Conservation (phyloP, 2,329 filamentous ascomycete genomes). For the Neocatenulostroma microsporum region DNA sequence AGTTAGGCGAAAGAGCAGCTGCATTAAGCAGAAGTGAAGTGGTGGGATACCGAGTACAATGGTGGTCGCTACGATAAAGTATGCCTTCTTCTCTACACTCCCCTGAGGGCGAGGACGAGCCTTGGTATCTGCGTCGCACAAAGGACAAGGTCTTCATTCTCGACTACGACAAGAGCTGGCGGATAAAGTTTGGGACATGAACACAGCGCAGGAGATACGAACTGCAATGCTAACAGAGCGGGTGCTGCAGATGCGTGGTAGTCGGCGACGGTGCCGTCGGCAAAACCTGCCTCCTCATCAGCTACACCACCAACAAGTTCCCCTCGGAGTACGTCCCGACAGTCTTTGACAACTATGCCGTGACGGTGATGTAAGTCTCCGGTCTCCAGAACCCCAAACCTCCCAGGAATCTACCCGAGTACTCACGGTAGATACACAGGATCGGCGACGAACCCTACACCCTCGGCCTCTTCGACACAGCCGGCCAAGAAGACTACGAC, state of each 20-base stretch:
- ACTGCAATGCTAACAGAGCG: conserved; percentile 6
- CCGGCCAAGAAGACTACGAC: conserved; percentile 99
- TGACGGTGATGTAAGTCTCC: conserved; percentile 72
- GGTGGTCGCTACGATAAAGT: conserved; percentile 60
- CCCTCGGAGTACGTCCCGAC: conserved; percentile 99
- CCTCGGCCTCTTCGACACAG: conserved; percentile 93
- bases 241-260: conserved; percentile 73
- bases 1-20: too few species aligned
- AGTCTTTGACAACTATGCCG: conserved; percentile 99
- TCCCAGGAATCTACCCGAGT: background rate
- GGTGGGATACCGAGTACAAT: conserved; percentile 31
- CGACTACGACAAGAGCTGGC: background rate
- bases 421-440: conserved; percentile 49
- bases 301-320: conserved; percentile 99
- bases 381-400: background rate
- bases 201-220: background rate
- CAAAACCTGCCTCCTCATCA: conserved; percentile 98
- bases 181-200: conserved; percentile 2
- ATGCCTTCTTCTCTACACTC: conserved; percentile 20
- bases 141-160: background rate
- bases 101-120: too few species aligned
- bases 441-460: conserved; percentile 99
- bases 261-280: conserved; percentile 98
- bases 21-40: background rate
- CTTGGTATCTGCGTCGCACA: too few species aligned